Percentiles rank a stretch among this genome's conserved stretches.
Evolutionary conservation across 441 rosid genomes (phyloP).

Genomic region (Erodium texanum): DNA sequence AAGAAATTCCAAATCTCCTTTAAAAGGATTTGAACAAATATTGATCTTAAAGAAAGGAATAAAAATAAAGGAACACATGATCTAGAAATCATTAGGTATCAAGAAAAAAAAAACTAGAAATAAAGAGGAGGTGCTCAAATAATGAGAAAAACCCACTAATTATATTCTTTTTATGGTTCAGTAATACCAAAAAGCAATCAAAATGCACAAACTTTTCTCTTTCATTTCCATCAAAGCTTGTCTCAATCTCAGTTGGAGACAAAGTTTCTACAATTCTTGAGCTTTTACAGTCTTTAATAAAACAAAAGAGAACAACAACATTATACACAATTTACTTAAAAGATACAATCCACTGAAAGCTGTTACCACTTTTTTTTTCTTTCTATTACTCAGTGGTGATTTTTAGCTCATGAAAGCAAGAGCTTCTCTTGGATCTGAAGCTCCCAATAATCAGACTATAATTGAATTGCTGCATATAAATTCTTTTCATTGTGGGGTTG

Average conservation of each 20-base stretch:
- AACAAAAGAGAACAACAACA: conserved; percentile 10
- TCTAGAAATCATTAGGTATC: no score
- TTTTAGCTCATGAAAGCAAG: conserved; percentile 43
- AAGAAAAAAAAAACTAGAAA: no score
- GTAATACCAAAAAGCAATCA: conserved; percentile 39
- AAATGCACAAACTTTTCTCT: conserved; percentile 23
- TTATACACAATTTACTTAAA: neutral
- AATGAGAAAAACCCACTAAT: conserved; percentile 26
- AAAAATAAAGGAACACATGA: no score
- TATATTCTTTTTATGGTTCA: conserved; percentile 48
- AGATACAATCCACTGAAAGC: conserved; percentile 29
- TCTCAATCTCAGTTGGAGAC: conserved; percentile 24
- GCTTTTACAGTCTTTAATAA: conserved; percentile 44
- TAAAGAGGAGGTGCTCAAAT: no score
- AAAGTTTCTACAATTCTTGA: conserved; percentile 35
- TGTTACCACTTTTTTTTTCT: conserved; percentile 13
- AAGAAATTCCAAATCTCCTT: no score
- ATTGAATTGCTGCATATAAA: conserved; percentile 20
- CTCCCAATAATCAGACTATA: conserved; percentile 42
- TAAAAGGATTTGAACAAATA: no score
- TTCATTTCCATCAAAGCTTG: conserved; percentile 9
- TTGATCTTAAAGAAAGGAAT: no score
- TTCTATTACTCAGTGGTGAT: conserved; percentile 12
- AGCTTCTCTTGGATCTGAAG: conserved; percentile 49
- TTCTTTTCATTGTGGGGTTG: neutral